Evolutionary conservation across 2,329 filamentous ascomycete species (phyloP), one percentile per base, ranked within the genome.

Genomic region (Karstenula rhodostoma): DNA sequence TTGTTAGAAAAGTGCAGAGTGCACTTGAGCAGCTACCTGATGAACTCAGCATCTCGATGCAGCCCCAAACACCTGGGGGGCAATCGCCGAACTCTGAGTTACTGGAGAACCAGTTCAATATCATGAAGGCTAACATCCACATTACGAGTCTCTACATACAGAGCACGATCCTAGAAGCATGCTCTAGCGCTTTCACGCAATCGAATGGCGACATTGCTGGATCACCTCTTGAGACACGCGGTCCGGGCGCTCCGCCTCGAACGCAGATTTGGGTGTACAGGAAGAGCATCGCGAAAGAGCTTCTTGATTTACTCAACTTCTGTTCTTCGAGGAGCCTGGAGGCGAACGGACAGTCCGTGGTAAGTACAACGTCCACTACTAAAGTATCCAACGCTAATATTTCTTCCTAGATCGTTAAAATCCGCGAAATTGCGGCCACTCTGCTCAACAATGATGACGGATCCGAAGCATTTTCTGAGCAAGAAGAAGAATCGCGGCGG

Each of bases 61-160:
- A 60, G 47, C 55, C 58, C 15, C 57, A 58, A 42, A 44, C 50
- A 7, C 29, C 57, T 9, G 25, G 44, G 17, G 40, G 12, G 1
- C 35, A 54, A 43, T 25, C 43, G 23, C 22, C n/a, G 29, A 50
- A 49, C 29, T 29, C 57, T 35, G 35, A 49, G 15, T n/a, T 22
- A 32, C 29, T 49, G 2, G 35, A 43, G 23, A 55, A 63, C 42
- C 60, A 67, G 23, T 66, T 66, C 42, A 62, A 66, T 23, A 64
- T 59, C 23, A 64, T 64, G 62, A 56, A 62, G 29, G 64, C 62
- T 4, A 64, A 67, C 35, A 64, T 64, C 27, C 62, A 67, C 44
- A 64, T 67, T 37, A 64, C 64, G 13, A 63, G 62, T 42, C 54
- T 66, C 19, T 66, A 66, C 37, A 62, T 66, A 23, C 64, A 66